A percentile compares a stretch with the other conserved stretches of the same genome.
Evolutionary conservation across 768 basidiomycete genomes (phyloP).

Genomic region (Kwoniella shandongensis): DNA sequence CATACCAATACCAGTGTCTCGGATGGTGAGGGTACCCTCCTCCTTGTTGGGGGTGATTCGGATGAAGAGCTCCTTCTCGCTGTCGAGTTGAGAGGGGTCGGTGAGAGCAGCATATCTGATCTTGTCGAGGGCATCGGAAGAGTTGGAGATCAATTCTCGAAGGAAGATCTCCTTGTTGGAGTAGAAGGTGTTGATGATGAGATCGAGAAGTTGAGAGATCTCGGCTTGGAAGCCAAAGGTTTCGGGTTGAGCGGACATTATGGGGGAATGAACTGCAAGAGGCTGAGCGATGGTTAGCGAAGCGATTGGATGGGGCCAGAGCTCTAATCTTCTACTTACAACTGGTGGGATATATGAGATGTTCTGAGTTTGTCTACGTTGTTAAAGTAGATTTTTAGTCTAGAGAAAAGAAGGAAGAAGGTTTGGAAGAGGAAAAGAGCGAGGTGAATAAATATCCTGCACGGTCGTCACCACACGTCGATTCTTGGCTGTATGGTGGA

Average conservation of each 20-base stretch:
- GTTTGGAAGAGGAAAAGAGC: not conserved
- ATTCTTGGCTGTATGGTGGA: too few species aligned
- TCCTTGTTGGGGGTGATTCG: conserved; percentile 95
- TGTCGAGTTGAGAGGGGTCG: conserved; percentile 83
- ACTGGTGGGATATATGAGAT: not conserved
- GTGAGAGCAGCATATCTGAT: conserved; percentile 96
- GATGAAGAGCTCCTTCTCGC: conserved; percentile 89
- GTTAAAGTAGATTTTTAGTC: not conserved
- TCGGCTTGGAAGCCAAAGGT: conserved; percentile 73
- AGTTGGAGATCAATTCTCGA: conserved; percentile 91
- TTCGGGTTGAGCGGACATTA: conserved; percentile 45
- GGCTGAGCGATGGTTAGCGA: not conserved
- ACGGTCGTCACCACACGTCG: too few species aligned
- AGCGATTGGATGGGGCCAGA: not conserved
- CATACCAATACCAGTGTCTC: conserved; percentile 98
- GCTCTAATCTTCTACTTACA: too few species aligned
- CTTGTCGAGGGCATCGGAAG: conserved; percentile 98
- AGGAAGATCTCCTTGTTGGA: conserved; percentile 99
- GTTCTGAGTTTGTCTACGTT: not conserved
- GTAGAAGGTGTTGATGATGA: conserved; percentile 99
- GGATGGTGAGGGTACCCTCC: conserved; percentile 83
- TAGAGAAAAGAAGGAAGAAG: conserved; percentile 3
- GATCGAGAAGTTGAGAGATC: conserved; percentile 96
- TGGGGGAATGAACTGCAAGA: too few species aligned
- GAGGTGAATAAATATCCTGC: conserved; percentile 14